Base-by-base conservation (phyloP, 257 asterid genomes). In the Scutellaria minor region DNA sequence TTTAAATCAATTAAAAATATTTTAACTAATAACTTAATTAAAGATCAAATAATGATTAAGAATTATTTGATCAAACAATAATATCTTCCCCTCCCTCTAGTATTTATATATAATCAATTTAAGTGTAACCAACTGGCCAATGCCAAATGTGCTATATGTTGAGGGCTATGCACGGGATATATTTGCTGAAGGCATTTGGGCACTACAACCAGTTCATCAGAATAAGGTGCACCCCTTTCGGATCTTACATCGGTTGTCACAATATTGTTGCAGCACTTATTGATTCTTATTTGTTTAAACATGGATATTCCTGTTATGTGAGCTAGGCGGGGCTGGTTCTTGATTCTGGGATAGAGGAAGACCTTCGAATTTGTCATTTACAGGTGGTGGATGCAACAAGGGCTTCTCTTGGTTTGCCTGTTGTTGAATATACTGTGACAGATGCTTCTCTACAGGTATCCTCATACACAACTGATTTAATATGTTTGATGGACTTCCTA, bases 91-190 rank as follows among this genome's bases (percentile, higher is more conserved):
- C n/a, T n/a, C n/a, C n/a, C n/a, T n/a, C n/a, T n/a, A n/a, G n/a
- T n/a, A n/a, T n/a, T n/a, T n/a, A n/a, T n/a, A n/a, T n/a, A n/a
- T n/a, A n/a, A n/a, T n/a, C n/a, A n/a, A n/a, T n/a, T n/a, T n/a
- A n/a, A n/a, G n/a, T n/a, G n/a, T n/a, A n/a, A n/a, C n/a, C n/a
- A n/a, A 90, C 74, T 93, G 97, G 98, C 96, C 98, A 40, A 87
- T 93, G 92, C 82, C 93, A 0, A 89, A 93, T 82, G 90, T 87
- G 5, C 77, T 89, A 8, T 93, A 93, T 63, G 98, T 93, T 67
- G 98, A 93, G 84, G 98, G 98, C 15, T 93, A 87, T 75, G 98
- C 98, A 35, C 86, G 90, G 52, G 96, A 93, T 82, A 84, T 91
- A 78, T 90, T 93, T 81, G 96, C 98, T 18, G 91, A 90, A 85